Evolutionary conservation across 140 eudicot genomes (phyloP).

Genomic region (Stevia rebaudiana): DNA sequence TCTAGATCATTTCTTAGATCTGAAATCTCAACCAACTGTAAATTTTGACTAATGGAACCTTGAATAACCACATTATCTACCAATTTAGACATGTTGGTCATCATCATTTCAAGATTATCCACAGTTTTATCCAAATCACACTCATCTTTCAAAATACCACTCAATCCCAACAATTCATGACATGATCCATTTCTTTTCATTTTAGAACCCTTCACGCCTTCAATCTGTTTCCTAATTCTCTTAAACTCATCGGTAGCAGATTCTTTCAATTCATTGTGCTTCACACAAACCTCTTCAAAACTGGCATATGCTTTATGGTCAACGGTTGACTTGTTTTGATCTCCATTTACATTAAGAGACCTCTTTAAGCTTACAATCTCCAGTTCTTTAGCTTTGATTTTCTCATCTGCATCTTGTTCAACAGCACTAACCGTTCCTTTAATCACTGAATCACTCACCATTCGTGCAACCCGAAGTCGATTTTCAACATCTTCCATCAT

Average conservation of each 20-base stretch:
- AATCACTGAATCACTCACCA: slow-evolving; percentile 76
- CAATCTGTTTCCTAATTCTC: slow-evolving; percentile 47
- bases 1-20: slow-evolving; percentile 47
- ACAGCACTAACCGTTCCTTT: slow-evolving; percentile 79
- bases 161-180: slow-evolving; percentile 51
- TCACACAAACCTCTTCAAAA: slow-evolving; percentile 24
- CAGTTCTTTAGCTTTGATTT: slow-evolving; percentile 49
- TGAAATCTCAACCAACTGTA: slow-evolving; percentile 45
- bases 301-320: slow-evolving; percentile 11
- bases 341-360: slow-evolving; percentile 16
- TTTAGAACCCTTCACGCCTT: slow-evolving; percentile 31
- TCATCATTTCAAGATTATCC: slow-evolving; percentile 34
- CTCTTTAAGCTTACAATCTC: slow-evolving; percentile 50
- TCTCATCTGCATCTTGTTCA: slow-evolving; percentile 65
- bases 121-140: slow-evolving; percentile 34
- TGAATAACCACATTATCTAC: slow-evolving; percentile 47
- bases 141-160: slow-evolving; percentile 47
- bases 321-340: slow-evolving; percentile 10
- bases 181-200: slow-evolving; percentile 51
- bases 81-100: slow-evolving; percentile 36
- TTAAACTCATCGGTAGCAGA: slow-evolving; percentile 38
- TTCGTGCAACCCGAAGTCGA: slow-evolving; percentile 52
- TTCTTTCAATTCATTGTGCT: slow-evolving; percentile 40
- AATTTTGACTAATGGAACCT: slow-evolving; percentile 29
- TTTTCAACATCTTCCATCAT: slow-evolving; percentile 59